Percentiles rank a stretch among this genome's conserved stretches.
Conservation (phyloP, 495 filamentous ascomycete genomes). For the Podospora didyma region DNA sequence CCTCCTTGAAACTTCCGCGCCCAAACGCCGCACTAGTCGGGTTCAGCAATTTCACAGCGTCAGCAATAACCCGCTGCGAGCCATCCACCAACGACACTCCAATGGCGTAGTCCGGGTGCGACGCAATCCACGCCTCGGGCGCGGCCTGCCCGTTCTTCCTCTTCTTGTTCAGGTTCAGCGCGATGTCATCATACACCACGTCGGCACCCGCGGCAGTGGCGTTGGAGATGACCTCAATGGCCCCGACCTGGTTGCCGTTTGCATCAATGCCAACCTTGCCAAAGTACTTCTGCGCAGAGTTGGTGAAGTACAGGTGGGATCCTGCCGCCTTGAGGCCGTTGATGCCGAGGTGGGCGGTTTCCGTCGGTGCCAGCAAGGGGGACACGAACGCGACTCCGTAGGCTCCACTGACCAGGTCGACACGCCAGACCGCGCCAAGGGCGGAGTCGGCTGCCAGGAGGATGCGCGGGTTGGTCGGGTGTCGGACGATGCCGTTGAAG, state of each 20-base stretch:
- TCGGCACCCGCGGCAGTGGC: constrained; percentile 4
- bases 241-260: constrained; percentile 19
- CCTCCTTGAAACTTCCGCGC: constrained; percentile 8
- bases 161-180: constrained; percentile 1
- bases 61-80: constrained; percentile 7
- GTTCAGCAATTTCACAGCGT: constrained; percentile 13
- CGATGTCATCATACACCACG: constrained; percentile 20
- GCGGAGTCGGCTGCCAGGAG: constrained; percentile 35
- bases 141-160: too few species aligned
- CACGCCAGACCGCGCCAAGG: constrained; percentile 31
- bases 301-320: constrained; percentile 39
- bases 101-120: constrained; percentile 12
- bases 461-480: constrained; percentile 12
- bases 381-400: constrained; percentile 16
- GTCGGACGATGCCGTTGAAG: constrained; percentile 31
- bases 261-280: constrained; percentile 25
- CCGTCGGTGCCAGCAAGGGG: constrained; percentile 13
- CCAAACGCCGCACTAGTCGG: constrained; percentile 16
- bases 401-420: constrained; percentile 22
- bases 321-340: constrained; percentile 36
- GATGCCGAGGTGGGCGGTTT: constrained; percentile 31
- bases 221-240: constrained; percentile 10
- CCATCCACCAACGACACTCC: neutral
- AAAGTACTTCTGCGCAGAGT: constrained; percentile 33
- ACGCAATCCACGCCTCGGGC: constrained; percentile 15